Conservation (phyloP, 768 basidiomycete species). For the Amanita brunnescens region DNA sequence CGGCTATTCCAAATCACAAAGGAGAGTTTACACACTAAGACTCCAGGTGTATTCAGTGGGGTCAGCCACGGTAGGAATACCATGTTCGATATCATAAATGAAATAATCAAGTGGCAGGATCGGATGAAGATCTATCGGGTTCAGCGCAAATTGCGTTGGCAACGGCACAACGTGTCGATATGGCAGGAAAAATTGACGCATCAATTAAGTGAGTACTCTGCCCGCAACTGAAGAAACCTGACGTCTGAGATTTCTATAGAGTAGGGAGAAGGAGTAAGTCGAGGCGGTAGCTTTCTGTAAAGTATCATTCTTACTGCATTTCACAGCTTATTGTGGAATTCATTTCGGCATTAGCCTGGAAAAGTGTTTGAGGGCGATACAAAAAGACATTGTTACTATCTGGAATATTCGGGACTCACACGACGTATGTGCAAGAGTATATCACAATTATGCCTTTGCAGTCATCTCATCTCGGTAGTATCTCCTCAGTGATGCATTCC, state of each 20-base stretch:
- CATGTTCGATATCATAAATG: background rate
- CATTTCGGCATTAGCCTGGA: background rate
- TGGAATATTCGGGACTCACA: background rate
- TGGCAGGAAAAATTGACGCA: background rate
- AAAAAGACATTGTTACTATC: constrained; percentile 3
- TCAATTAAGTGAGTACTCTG: background rate
- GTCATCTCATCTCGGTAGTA: background rate
- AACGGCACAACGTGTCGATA: background rate
- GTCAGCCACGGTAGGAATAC: too few relatives aligned
- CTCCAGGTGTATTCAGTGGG: background rate
- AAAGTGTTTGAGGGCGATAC: background rate
- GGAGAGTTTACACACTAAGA: background rate
- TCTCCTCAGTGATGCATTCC: background rate
- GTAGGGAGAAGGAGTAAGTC: constrained; percentile 1
- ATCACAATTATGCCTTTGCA: background rate
- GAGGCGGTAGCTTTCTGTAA: background rate
- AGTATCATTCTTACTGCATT: background rate
- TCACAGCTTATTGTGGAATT: background rate
- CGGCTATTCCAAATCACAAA: background rate
- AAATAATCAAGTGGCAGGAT: background rate
- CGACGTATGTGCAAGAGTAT: background rate
- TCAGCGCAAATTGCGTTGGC: background rate
- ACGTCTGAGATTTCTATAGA: background rate
- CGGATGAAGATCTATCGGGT: background rate
- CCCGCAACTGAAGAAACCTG: too few relatives aligned